Conservation (phyloP, 306 rosid species). For the Argentina anserina region DNA sequence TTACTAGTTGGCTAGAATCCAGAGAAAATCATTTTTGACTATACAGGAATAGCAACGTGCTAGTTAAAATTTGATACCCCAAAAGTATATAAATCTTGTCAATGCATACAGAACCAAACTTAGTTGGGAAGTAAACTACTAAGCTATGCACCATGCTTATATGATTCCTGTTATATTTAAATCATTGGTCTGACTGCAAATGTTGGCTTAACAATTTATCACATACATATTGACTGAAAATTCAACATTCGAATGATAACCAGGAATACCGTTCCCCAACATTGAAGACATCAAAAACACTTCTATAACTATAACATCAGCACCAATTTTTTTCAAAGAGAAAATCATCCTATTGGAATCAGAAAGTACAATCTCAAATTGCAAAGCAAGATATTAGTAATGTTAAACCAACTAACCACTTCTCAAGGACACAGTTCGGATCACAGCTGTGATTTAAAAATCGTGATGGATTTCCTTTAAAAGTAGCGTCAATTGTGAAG, state of each 20-base stretch:
- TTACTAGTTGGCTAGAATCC: neutral
- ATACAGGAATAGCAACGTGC: neutral
- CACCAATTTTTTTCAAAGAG: neutral
- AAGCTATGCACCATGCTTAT: neutral
- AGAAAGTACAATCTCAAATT: neutral
- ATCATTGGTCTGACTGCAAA: neutral
- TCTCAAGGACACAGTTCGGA: slow-evolving; percentile 85
- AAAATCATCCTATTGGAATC: neutral
- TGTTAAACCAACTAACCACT: slow-evolving; percentile 62
- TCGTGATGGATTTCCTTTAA: slow-evolving; percentile 80
- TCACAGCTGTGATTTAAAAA: slow-evolving; percentile 90
- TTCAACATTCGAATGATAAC: neutral
- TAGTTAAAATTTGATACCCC: neutral
- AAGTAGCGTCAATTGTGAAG: slow-evolving; percentile 94
- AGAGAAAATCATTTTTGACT: neutral
- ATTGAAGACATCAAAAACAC: too few species aligned
- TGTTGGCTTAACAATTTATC: too few species aligned
- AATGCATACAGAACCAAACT: neutral
- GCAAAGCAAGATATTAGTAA: neutral
- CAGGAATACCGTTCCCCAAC: neutral
- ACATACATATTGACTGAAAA: neutral
- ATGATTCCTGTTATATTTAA: neutral
- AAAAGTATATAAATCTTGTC: slow-evolving; percentile 2
- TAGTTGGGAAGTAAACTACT: neutral
- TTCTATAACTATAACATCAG: neutral